phyloP scores from a whole-genome alignment of 192 early-diverging fungal genomes.

The Linnemannia elongata region DNA sequence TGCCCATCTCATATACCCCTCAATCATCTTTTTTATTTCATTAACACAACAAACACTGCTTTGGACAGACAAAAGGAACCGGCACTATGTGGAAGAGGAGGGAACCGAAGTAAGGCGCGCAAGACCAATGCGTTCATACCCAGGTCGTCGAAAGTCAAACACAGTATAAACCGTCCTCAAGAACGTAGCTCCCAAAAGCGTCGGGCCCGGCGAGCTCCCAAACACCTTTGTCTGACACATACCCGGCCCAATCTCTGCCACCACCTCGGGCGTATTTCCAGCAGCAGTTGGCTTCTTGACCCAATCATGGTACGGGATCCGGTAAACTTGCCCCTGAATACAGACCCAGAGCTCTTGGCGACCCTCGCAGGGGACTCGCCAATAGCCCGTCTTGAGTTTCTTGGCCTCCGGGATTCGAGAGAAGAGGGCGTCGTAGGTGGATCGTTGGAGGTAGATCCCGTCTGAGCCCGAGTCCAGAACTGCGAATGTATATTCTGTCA shows the following conservation, averaged over 20 bases:
- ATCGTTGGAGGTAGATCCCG: conserved; percentile 36
- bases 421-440: conserved; percentile 30
- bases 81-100: background rate
- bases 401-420: conserved; percentile 5
- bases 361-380: conserved; percentile 41
- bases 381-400: conserved; percentile 33
- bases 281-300: conserved; percentile 21
- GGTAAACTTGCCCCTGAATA: conserved; percentile 19
- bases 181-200: conserved; percentile 29
- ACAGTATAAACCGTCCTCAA: conserved; percentile 44
- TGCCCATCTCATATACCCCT: too few relatives aligned
- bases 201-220: conserved; percentile 47
- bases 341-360: conserved; percentile 14
- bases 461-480: conserved; percentile 51
- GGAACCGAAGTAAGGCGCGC: background rate
- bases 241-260: background rate
- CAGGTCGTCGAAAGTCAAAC: conserved; percentile 40
- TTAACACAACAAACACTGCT: too few relatives aligned
- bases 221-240: conserved; percentile 51
- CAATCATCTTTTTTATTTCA: too few relatives aligned
- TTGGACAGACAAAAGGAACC: background rate
- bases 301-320: conserved; percentile 44
- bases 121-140: conserved; percentile 39
- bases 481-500: conserved; percentile 35
- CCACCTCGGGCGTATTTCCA: background rate